Evolutionary conservation across 768 basidiomycete genomes (phyloP).

Genomic region (Coprinellus aureogranulatus): DNA sequence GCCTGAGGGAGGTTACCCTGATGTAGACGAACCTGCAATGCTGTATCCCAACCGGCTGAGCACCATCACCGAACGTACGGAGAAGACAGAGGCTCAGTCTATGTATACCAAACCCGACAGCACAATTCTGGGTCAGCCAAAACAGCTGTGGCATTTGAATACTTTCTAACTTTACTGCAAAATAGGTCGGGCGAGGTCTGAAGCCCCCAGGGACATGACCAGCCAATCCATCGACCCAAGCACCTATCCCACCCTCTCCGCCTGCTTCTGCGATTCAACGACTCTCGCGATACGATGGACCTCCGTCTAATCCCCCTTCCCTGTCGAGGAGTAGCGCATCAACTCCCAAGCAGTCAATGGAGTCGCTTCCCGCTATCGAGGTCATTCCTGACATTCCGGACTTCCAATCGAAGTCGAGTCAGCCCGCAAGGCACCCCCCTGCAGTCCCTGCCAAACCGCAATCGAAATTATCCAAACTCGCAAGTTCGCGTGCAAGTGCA

Average conservation of each 20-base stretch:
- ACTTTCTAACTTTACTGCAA: background rate
- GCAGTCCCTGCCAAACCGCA: conserved; percentile 2
- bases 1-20: conserved; percentile 33
- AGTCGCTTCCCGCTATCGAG: conserved; percentile 43
- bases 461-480: conserved; percentile 69
- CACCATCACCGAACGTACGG: conserved; percentile 68
- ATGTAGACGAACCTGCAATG: conserved; percentile 19
- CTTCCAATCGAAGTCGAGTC: conserved; percentile 46
- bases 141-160: conserved; percentile 37
- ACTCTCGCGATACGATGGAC: conserved; percentile 56
- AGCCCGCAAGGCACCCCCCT: conserved; percentile 12
- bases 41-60: conserved; percentile 43
- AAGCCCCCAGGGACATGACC: background rate
- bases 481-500: conserved; percentile 60
- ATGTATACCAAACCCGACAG: conserved; percentile 17
- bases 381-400: conserved; percentile 58
- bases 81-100: conserved; percentile 50
- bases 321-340: conserved; percentile 11
- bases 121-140: conserved; percentile 52
- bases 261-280: conserved; percentile 64
- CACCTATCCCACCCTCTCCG: conserved; percentile 45
- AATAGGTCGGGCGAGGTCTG: background rate
- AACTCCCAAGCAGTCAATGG: conserved; percentile 38
- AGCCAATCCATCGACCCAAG: conserved; percentile 14
- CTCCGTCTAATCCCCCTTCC: conserved; percentile 52